Percentiles rank a stretch among this genome's conserved stretches.
phyloP scores from a whole-genome alignment of 352 stramenopile species.

The Bremia lactucae region DNA sequence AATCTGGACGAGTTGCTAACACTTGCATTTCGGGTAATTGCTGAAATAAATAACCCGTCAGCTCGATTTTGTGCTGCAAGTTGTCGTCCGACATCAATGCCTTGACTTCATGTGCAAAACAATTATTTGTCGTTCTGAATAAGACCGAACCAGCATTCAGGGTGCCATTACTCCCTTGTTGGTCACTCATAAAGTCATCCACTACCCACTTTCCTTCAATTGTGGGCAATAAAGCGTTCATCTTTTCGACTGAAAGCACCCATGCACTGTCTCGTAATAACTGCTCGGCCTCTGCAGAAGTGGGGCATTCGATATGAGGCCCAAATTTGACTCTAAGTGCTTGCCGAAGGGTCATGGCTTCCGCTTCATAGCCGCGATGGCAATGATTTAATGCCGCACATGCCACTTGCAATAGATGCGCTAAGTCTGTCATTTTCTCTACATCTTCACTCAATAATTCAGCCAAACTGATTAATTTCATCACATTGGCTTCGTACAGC shows the following conservation, averaged over 20 bases:
- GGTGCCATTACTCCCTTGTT: constrained; percentile 22
- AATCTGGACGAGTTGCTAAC: constrained; percentile 23
- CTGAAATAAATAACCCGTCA: constrained; percentile 52
- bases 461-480: constrained; percentile 34
- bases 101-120: constrained; percentile 49
- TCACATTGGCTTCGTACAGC: constrained; percentile 34
- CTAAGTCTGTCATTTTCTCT: constrained; percentile 13
- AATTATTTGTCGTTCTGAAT: constrained; percentile 42
- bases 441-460: constrained; percentile 27
- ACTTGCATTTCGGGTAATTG: constrained; percentile 42
- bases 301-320: constrained; percentile 22
- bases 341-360: constrained; percentile 31
- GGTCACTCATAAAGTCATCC: constrained; percentile 64
- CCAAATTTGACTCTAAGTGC: constrained; percentile 31
- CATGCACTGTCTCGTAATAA: constrained; percentile 47
- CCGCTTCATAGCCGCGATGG: constrained; percentile 56
- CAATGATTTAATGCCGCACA: constrained; percentile 47
- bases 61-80: constrained; percentile 32
- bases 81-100: constrained; percentile 39
- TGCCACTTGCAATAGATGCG: constrained; percentile 27
- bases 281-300: constrained; percentile 27
- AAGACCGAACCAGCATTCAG: constrained; percentile 65
- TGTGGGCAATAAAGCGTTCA: constrained; percentile 40
- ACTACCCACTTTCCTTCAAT: constrained; percentile 73
- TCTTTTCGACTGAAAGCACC: constrained; percentile 31